Evolutionary conservation across 2,329 filamentous ascomycete genomes (phyloP).

Genomic region (Cordyceps cateniannulata): DNA sequence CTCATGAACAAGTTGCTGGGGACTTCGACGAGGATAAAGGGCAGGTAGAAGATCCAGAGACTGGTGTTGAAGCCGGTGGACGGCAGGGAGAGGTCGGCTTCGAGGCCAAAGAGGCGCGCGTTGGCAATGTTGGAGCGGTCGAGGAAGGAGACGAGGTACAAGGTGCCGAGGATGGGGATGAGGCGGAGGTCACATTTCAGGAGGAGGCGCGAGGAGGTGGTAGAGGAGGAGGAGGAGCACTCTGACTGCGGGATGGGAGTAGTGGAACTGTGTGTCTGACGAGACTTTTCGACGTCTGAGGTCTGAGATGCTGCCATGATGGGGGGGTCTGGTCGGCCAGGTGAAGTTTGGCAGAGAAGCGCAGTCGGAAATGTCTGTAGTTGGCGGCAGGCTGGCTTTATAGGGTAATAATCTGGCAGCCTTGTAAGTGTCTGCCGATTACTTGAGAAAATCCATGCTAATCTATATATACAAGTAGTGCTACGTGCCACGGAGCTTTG

Average conservation of each 20-base stretch:
- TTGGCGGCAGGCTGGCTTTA: too few species aligned
- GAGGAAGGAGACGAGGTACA: slow-evolving; percentile 50
- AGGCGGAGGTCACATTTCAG: slow-evolving; percentile 14
- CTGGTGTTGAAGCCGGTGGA: slow-evolving; percentile 36
- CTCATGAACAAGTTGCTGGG: slow-evolving; percentile 41
- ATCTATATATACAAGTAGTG: too few species aligned
- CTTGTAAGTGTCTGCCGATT: neutral
- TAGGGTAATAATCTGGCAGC: too few species aligned
- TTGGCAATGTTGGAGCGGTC: slow-evolving; percentile 45
- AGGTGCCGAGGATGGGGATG: slow-evolving; percentile 17
- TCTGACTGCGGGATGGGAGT: too few species aligned
- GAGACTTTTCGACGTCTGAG: too few species aligned
- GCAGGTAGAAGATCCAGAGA: slow-evolving; percentile 56
- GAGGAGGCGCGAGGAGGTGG: slow-evolving; percentile 12
- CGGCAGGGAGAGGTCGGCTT: slow-evolving; percentile 34
- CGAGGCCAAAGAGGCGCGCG: slow-evolving; percentile 36
- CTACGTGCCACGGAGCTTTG: neutral
- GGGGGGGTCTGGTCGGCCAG: too few species aligned
- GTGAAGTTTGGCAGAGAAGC: too few species aligned
- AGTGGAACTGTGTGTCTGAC: neutral
- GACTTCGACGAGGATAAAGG: slow-evolving; percentile 55
- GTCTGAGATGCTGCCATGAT: too few species aligned
- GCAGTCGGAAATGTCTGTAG: too few species aligned
- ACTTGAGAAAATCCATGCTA: too few species aligned
- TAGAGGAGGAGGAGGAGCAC: too few species aligned